Conservation (phyloP, 2,329 filamentous ascomycete genomes). For the Alternaria ethzedia region DNA sequence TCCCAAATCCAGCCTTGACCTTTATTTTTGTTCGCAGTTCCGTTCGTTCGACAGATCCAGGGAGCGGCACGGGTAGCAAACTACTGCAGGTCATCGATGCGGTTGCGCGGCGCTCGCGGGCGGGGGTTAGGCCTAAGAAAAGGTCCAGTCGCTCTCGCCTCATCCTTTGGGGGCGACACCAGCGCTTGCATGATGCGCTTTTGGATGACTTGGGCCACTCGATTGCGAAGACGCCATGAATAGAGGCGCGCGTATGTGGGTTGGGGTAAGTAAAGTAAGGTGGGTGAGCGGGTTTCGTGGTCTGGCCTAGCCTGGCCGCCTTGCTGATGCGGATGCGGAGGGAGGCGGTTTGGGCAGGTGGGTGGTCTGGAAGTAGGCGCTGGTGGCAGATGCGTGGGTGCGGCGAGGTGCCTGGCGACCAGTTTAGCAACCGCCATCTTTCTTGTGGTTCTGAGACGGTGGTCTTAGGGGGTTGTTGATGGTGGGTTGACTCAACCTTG, state of each 20-base stretch:
- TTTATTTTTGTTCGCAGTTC: not conserved
- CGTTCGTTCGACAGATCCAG: not conserved
- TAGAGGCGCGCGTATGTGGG: not conserved
- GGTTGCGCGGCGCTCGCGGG: conserved; percentile 9
- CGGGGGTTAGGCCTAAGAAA: conserved; percentile 12
- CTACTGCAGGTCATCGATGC: conserved; percentile 20
- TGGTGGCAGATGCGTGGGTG: conserved; percentile 13
- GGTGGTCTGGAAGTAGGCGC: conserved; percentile 8
- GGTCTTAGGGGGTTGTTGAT: not conserved
- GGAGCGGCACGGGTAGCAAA: conserved; percentile 9
- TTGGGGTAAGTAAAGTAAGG: not conserved
- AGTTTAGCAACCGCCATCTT: not conserved
- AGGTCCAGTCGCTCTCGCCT: conserved; percentile 2
- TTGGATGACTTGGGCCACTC: not conserved
- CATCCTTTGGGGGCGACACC: not conserved
- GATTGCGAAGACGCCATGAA: not conserved
- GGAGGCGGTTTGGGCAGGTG: not conserved
- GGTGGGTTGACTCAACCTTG: not conserved
- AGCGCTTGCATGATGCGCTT: conserved; percentile 9
- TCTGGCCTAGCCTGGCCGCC: not conserved
- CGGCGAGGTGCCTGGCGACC: conserved; percentile 2
- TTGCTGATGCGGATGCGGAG: not conserved
- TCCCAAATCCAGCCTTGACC: not conserved
- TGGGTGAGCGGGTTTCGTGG: not conserved
- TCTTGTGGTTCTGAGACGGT: not conserved